A percentile compares a stretch with the other conserved stretches of the same genome.
Conservation (phyloP, 331 rosid genomes). For the Prunus yedoensis region DNA sequence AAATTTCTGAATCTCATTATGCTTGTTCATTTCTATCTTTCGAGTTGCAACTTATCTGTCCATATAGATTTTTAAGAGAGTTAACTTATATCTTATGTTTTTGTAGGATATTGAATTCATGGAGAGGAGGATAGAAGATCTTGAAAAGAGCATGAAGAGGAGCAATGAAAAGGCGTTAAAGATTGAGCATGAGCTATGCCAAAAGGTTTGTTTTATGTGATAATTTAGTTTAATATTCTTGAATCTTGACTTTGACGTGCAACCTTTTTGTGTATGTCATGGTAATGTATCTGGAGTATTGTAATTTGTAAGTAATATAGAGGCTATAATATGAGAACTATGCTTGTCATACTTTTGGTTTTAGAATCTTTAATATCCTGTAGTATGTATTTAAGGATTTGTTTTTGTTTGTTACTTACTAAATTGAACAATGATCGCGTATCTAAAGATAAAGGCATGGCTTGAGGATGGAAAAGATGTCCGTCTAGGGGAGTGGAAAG, state of each 20-base stretch:
- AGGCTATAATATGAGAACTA: not conserved
- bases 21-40: not conserved
- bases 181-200: conserved; percentile 82
- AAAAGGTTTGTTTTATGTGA: conserved; percentile 48
- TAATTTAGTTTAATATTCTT: not conserved
- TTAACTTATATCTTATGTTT: conserved; percentile 13
- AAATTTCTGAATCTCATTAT: not conserved
- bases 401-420: not conserved
- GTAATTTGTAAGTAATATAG: not conserved
- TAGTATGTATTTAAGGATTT: not conserved
- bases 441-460: conserved; percentile 68
- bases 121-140: conserved; percentile 76
- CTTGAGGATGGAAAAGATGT: conserved; percentile 87
- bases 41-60: not conserved
- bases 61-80: conserved; percentile 8
- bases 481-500: conserved; percentile 94
- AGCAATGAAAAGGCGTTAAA: conserved; percentile 98
- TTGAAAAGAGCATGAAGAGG: conserved; percentile 98
- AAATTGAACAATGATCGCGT: conserved; percentile 11
- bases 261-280: not conserved
- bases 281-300: not conserved
- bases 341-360: not conserved
- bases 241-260: not conserved
- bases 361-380: not conserved
- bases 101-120: conserved; percentile 86